phyloP scores from a whole-genome alignment of 2,329 filamentous ascomycete genomes.

The Apiospora rasikravindrae region DNA sequence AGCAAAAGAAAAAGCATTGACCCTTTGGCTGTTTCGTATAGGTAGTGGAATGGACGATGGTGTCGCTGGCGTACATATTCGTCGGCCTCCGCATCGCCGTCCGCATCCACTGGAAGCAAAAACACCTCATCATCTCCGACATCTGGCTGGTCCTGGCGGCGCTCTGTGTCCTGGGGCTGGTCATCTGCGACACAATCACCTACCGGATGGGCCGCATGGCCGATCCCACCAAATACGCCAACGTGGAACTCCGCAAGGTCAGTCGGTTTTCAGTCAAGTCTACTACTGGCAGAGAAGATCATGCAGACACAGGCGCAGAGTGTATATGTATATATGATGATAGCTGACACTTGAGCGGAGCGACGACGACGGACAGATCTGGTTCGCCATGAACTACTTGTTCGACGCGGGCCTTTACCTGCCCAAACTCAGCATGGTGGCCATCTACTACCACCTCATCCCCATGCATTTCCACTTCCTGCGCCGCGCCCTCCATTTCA shows the following conservation, averaged over 20 bases:
- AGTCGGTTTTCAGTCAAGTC: no score
- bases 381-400: slow-evolving; percentile 24
- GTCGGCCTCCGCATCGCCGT: slow-evolving; percentile 24
- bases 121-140: slow-evolving; percentile 23
- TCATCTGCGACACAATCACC: slow-evolving; percentile 25
- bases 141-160: slow-evolving; percentile 21
- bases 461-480: slow-evolving; percentile 19
- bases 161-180: slow-evolving; percentile 21
- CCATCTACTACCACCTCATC: slow-evolving; percentile 23
- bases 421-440: slow-evolving; percentile 24
- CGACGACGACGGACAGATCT: slow-evolving; percentile 16
- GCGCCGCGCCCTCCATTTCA: slow-evolving; percentile 19
- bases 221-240: not conserved
- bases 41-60: slow-evolving; percentile 23
- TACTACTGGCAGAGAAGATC: not conserved
- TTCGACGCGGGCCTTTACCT: slow-evolving; percentile 27
- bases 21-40: not conserved
- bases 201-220: slow-evolving; percentile 19
- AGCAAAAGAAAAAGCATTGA: not conserved
- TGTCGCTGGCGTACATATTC: slow-evolving; percentile 21
- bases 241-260: slow-evolving; percentile 13
- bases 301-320: not conserved
- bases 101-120: slow-evolving; percentile 21
- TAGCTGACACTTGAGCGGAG: not conserved
- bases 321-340: no score